Evolutionary conservation across 768 basidiomycete genomes (phyloP).

Genomic region (Xanthoconium purpureum): DNA sequence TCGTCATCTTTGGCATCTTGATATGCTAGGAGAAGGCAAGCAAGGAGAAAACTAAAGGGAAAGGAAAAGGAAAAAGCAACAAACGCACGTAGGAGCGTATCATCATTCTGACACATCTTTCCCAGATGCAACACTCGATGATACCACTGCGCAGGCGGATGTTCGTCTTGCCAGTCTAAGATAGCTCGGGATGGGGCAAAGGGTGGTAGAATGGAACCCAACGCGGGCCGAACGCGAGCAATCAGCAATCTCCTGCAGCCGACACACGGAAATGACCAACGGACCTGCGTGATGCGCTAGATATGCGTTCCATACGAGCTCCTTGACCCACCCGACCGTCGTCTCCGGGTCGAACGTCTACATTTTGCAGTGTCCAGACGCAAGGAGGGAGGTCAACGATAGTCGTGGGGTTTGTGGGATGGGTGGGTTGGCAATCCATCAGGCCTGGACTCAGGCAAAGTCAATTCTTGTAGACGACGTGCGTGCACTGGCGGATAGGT

Average conservation of each 20-base stretch:
- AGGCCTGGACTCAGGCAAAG: slow-evolving; percentile 27
- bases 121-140: slow-evolving; percentile 74
- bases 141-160: slow-evolving; percentile 74
- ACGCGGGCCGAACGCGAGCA: neutral
- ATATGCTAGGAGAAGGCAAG: neutral
- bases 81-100: slow-evolving; percentile 62
- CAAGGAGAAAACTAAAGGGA: neutral
- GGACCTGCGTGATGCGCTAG: slow-evolving; percentile 50
- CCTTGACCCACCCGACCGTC: slow-evolving; percentile 75
- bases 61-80: neutral
- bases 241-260: slow-evolving; percentile 15
- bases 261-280: slow-evolving; percentile 8
- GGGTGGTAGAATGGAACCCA: no score
- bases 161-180: slow-evolving; percentile 75
- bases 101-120: slow-evolving; percentile 81
- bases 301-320: slow-evolving; percentile 83
- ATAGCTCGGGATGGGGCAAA: no score
- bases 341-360: slow-evolving; percentile 76
- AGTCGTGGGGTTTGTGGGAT: slow-evolving; percentile 64
- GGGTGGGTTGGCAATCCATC: slow-evolving; percentile 16
- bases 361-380: slow-evolving; percentile 63
- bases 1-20: neutral
- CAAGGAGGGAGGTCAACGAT: slow-evolving; percentile 66
- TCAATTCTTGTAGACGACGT: slow-evolving; percentile 56
- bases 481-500: slow-evolving; percentile 42